These are phyloP conservation scores for Ganoderma sinense DNA, from an alignment of 1,284 basidiomycete species.

Conservation along the genomic window DNA sequence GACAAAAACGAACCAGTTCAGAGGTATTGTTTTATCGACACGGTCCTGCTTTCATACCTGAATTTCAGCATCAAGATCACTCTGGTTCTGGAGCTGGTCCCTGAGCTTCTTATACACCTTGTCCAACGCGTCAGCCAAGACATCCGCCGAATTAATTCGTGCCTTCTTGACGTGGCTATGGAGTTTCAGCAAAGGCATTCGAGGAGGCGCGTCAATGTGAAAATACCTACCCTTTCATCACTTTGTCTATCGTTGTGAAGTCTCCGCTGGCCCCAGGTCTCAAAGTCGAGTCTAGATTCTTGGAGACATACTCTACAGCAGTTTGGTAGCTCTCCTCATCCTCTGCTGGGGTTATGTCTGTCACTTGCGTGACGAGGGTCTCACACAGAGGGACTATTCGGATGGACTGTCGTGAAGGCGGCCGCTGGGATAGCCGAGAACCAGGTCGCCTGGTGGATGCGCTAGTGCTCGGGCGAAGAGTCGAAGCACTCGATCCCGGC, in stretches of 20 bases:
- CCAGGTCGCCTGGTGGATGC: conserved; percentile 48
- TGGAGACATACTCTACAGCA: conserved; percentile 59
- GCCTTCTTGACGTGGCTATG: conserved; percentile 67
- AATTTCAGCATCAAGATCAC: conserved; percentile 71
- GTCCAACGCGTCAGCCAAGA: conserved; percentile 64
- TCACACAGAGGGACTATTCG: conserved; percentile 63
- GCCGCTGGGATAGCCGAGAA: conserved; percentile 63
- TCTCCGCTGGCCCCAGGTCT: conserved; percentile 65
- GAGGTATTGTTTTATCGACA: neutral
- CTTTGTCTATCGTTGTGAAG: conserved; percentile 59
- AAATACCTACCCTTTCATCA: conserved; percentile 60
- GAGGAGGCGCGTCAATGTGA: conserved; percentile 6
- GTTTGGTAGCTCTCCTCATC: conserved; percentile 56
- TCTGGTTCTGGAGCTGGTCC: conserved; percentile 50
- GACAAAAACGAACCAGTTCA: conserved; percentile 9
- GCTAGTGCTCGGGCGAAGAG: conserved; percentile 34
- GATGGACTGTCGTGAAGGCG: conserved; percentile 53
- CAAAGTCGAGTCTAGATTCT: conserved; percentile 54
- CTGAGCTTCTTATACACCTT: conserved; percentile 59
- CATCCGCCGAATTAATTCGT: conserved; percentile 68
- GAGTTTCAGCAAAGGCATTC: conserved; percentile 9
- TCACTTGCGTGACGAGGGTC: conserved; percentile 62
- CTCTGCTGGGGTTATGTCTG: conserved; percentile 42
- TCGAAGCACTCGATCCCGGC: conserved; percentile 44
- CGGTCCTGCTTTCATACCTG: conserved; percentile 48